Percentiles rank a stretch among this genome's conserved stretches.
Evolutionary conservation across 2,329 filamentous ascomycete genomes (phyloP).

Genomic region (Cercospora sp.): DNA sequence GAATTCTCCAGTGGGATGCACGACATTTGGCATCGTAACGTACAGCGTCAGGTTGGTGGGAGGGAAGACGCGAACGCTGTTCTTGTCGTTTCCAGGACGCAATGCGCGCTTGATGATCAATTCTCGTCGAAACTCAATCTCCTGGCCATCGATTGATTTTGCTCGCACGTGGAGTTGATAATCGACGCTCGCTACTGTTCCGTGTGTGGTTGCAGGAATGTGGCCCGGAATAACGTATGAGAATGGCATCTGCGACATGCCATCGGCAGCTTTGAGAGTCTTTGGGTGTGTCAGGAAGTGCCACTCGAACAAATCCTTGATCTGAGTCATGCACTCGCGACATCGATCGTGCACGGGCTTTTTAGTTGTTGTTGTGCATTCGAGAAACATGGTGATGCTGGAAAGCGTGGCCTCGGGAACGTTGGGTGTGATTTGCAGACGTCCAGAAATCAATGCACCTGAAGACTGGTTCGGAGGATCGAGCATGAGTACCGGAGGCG

Average conservation of each 20-base stretch:
- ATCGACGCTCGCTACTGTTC: slow-evolving; percentile 68
- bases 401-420: slow-evolving; percentile 67
- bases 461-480: slow-evolving; percentile 72
- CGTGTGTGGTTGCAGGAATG: slow-evolving; percentile 80
- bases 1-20: slow-evolving; percentile 84
- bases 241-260: slow-evolving; percentile 80
- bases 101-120: slow-evolving; percentile 79
- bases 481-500: slow-evolving; percentile 82
- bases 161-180: slow-evolving; percentile 75
- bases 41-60: slow-evolving; percentile 90
- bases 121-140: slow-evolving; percentile 65
- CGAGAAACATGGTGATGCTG: slow-evolving; percentile 70
- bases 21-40: slow-evolving; percentile 76
- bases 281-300: slow-evolving; percentile 64
- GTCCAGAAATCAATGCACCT: slow-evolving; percentile 82
- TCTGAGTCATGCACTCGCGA: slow-evolving; percentile 69
- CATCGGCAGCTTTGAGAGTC: slow-evolving; percentile 48
- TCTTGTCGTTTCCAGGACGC: slow-evolving; percentile 75
- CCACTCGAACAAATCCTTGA: slow-evolving; percentile 76
- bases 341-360: slow-evolving; percentile 80
- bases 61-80: slow-evolving; percentile 91
- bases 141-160: slow-evolving; percentile 61
- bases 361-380: slow-evolving; percentile 72
- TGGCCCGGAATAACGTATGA: slow-evolving; percentile 82
- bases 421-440: slow-evolving; percentile 71